Evolutionary conservation across 345 rosid species (phyloP).

Genomic region (Rhodomyrtus tomentosa): DNA sequence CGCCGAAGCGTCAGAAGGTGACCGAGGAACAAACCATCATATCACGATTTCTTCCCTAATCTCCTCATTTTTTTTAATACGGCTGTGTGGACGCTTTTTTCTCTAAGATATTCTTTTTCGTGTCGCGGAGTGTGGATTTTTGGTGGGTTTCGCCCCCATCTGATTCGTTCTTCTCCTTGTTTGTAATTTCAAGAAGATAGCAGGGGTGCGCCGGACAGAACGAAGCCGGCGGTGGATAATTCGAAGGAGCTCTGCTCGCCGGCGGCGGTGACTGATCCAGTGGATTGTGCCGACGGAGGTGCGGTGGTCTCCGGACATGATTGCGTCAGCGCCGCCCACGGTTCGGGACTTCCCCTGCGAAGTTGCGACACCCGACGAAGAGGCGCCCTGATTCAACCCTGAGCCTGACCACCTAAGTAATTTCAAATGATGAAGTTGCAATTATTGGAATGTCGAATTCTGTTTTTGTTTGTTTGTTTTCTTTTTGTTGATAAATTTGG

Average conservation of each 20-base stretch:
- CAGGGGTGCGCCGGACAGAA: constrained; percentile 37
- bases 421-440: no score
- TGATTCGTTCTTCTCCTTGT: constrained; percentile 1
- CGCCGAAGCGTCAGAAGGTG: constrained; percentile 77
- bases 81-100: neutral
- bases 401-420: no score
- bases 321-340: constrained; percentile 10
- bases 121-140: neutral
- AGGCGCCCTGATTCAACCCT: no score
- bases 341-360: no score
- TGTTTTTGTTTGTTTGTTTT: no score
- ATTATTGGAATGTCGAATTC: no score
- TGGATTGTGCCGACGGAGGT: constrained; percentile 35
- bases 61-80: neutral
- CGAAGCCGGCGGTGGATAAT: constrained; percentile 33
- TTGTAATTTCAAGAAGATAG: constrained; percentile 33
- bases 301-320: constrained; percentile 29
- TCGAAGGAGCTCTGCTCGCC: constrained; percentile 48
- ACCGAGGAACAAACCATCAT: neutral
- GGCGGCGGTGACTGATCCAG: constrained; percentile 33
- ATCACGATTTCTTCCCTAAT: neutral
- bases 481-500: no score
- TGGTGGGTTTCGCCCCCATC: neutral
- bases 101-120: neutral
- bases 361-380: no score